These are phyloP conservation scores for Halophytophthora polymorphica DNA, from an alignment of 352 stramenopile species.

Conservation along the genomic window DNA sequence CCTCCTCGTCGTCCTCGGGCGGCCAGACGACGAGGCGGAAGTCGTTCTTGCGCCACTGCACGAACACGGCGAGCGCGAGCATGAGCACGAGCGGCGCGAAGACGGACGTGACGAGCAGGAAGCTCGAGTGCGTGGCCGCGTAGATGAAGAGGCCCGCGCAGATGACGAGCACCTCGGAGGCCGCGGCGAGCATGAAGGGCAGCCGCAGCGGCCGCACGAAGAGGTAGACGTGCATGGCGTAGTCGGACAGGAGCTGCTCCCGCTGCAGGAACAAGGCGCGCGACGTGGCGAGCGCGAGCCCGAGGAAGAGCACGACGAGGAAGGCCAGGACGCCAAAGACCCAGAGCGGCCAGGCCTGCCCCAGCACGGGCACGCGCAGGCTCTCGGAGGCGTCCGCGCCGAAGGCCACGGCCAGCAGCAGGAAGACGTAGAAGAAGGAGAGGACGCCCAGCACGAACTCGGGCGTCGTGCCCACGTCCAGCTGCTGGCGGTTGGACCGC, in stretches of 20 bases:
- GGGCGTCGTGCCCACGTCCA: constrained; percentile 73
- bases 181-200: constrained; percentile 76
- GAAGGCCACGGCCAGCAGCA: constrained; percentile 78
- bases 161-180: constrained; percentile 77
- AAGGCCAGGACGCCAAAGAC: constrained; percentile 85
- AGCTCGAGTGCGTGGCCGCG: constrained; percentile 69
- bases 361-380: constrained; percentile 50
- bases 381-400: constrained; percentile 43
- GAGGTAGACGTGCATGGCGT: constrained; percentile 73
- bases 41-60: constrained; percentile 80
- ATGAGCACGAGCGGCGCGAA: constrained; percentile 78
- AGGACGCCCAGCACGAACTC: constrained; percentile 83
- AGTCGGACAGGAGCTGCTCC: constrained; percentile 74
- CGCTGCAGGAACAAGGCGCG: constrained; percentile 79
- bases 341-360: constrained; percentile 77
- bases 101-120: constrained; percentile 75
- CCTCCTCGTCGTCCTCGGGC: constrained; percentile 76
- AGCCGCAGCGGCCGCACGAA: constrained; percentile 59
- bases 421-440: constrained; percentile 85
- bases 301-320: constrained; percentile 77
- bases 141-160: constrained; percentile 81
- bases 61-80: constrained; percentile 68
- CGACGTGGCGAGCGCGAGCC: constrained; percentile 67
- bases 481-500: constrained; percentile 44
- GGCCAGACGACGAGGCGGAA: constrained; percentile 82